These are phyloP conservation scores for Fusarium protoensiforme DNA, from an alignment of 2,329 filamentous ascomycete species.

Conservation along the genomic window DNA sequence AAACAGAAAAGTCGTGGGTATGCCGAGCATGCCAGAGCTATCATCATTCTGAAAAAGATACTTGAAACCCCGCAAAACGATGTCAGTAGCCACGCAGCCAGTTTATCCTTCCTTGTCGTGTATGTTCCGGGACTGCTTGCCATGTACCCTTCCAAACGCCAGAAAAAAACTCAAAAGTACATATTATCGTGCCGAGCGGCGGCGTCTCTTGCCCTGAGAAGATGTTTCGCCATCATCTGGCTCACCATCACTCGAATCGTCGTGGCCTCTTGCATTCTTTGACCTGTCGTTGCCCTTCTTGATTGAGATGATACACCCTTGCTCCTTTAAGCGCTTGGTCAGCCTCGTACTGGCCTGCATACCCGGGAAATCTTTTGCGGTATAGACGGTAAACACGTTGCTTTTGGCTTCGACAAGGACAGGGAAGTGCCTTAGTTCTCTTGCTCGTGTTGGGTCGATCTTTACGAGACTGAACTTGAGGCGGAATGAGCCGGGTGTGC, in stretches of 20 bases:
- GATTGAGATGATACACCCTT: conserved; percentile 85
- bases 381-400: conserved; percentile 82
- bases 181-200: conserved; percentile 34
- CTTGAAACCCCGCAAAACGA: background rate
- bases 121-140: conserved; percentile 14
- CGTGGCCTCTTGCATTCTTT: conserved; percentile 49
- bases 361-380: conserved; percentile 86
- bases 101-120: conserved; percentile 18
- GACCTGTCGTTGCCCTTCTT: conserved; percentile 84
- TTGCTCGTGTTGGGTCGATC: conserved; percentile 70
- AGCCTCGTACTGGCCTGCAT: conserved; percentile 82
- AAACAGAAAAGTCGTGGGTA: conserved; percentile 29
- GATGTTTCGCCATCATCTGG: conserved; percentile 46
- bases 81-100: conserved; percentile 7
- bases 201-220: conserved; percentile 37
- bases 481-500: conserved; percentile 80
- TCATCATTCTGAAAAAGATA: background rate
- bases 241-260: conserved; percentile 59
- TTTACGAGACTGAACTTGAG: conserved; percentile 80
- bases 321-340: conserved; percentile 79
- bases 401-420: conserved; percentile 67
- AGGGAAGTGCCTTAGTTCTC: conserved; percentile 57
- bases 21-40: conserved; percentile 11
- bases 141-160: conserved; percentile 30
- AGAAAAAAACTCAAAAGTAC: background rate